Conservation (phyloP, 116 monocot genomes). For the Trichopus zeylanicus region DNA sequence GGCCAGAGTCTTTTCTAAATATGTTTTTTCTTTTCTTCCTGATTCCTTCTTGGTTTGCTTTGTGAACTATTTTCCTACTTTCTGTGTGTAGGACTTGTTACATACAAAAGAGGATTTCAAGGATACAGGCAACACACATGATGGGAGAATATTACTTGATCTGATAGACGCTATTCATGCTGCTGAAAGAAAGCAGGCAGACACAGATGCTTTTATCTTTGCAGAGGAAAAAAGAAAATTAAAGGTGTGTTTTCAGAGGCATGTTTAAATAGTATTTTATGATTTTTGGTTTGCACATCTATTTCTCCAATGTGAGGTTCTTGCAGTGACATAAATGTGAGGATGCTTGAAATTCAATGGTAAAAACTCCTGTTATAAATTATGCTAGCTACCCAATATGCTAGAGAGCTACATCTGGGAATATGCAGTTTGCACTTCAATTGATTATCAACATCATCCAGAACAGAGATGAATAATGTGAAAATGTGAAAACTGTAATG, state of each 20-base stretch:
- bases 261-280: background rate
- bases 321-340: too few relatives aligned
- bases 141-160: slow-evolving; percentile 61
- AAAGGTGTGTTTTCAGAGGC: slow-evolving; percentile 44
- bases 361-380: background rate
- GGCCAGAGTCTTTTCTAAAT: slow-evolving; percentile 15
- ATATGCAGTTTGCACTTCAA: too few relatives aligned
- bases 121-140: slow-evolving; percentile 19
- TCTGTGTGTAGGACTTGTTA: slow-evolving; percentile 26
- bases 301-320: background rate
- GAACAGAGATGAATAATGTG: too few relatives aligned
- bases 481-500: too few relatives aligned
- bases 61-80: slow-evolving; percentile 5
- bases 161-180: slow-evolving; percentile 82
- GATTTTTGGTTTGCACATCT: too few relatives aligned
- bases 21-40: background rate
- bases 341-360: too few relatives aligned
- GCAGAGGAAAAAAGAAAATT: slow-evolving; percentile 68
- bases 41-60: slow-evolving; percentile 4
- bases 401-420: too few relatives aligned
- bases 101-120: slow-evolving; percentile 4
- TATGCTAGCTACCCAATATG: too few relatives aligned
- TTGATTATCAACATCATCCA: too few relatives aligned
- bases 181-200: slow-evolving; percentile 89
- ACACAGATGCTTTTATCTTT: slow-evolving; percentile 66